Evolutionary conservation across 352 stramenopile genomes (phyloP), one percentile per base, ranked within the genome.

Genomic region (Blastocystis sp.): DNA sequence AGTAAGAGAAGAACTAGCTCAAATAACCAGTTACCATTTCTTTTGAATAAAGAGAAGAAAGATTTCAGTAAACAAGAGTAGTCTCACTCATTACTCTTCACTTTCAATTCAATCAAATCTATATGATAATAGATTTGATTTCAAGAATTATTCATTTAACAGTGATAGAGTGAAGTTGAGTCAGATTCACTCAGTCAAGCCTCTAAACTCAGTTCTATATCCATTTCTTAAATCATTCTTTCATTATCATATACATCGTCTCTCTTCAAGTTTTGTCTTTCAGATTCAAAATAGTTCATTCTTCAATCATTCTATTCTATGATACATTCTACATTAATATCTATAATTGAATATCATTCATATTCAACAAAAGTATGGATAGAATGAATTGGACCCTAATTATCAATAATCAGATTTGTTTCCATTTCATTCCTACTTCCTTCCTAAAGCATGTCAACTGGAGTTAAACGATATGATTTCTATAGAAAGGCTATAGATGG

Each of bases 401-500:
- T 21, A 21, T 12, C 12, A 12, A 12, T 21, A 21, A 57, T 57
- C 49, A 21, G 11, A 57, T 57, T 57, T 57, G 49, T 21, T 57
- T 21, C 49, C 21, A 12, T 57, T 57, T 57, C 49, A 21, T 57
- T 21, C 49, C 12, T 21, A 57, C 49, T 21, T 21, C 21, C 49
- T 57, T 57, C 21, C 49, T 21, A 57, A 12, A 57, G 21, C 57
- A 73, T 73, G 61, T 19, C 24, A 7, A 19, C 61, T 37, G 11
- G 12, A 19, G 51, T 73, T 39, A 73, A 73, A 29, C 43, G 24
- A 0, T 73, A 73, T 39, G 61, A 73, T 73, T 73, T 73, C n/a
- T 73, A 73, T 37, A 16, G 61, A 46, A 73, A 73, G 61, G 61
- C 61, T 16, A 37, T 73, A 16, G 61, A 73, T 37, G 61, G 61